phyloP scores from a whole-genome alignment of 2,329 filamentous ascomycete species.

The Epichloe hybrida region DNA sequence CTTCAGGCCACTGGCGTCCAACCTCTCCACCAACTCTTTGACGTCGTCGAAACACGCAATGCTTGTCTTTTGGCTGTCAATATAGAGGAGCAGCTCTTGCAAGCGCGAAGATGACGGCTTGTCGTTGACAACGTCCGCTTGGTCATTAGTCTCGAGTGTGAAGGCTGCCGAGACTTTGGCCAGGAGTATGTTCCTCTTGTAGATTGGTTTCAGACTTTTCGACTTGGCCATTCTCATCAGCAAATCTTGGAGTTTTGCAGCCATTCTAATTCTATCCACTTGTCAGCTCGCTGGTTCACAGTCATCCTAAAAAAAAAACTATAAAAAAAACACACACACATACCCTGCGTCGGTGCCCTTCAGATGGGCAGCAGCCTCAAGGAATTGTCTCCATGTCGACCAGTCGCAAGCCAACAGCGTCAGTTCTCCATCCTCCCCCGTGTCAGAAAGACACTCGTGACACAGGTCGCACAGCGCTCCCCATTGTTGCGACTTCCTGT shows the following conservation, averaged over 20 bases:
- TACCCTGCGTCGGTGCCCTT: slow-evolving; percentile 21
- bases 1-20: slow-evolving; percentile 27
- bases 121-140: slow-evolving; percentile 15
- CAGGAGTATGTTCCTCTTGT: slow-evolving; percentile 25
- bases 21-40: slow-evolving; percentile 28
- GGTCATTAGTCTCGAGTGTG: slow-evolving; percentile 16
- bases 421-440: slow-evolving; percentile 22
- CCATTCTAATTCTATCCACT: slow-evolving; percentile 17
- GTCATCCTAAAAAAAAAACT: neutral
- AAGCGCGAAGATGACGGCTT: slow-evolving; percentile 19
- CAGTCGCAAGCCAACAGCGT: slow-evolving; percentile 33
- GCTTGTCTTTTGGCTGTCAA: slow-evolving; percentile 22
- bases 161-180: slow-evolving; percentile 26
- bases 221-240: slow-evolving; percentile 18
- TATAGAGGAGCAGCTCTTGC: slow-evolving; percentile 21
- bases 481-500: slow-evolving; percentile 28
- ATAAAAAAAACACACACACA: neutral
- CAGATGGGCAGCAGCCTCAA: slow-evolving; percentile 23
- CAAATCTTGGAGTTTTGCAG: slow-evolving; percentile 15
- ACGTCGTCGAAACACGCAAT: slow-evolving; percentile 34
- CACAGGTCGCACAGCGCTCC: slow-evolving; percentile 29
- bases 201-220: slow-evolving; percentile 22
- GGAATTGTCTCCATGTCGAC: slow-evolving; percentile 25
- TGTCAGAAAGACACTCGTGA: slow-evolving; percentile 26
- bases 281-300: slow-evolving; percentile 2